Base-by-base conservation (phyloP, 1,284 basidiomycete genomes). In the Boletus semigastroideus region DNA sequence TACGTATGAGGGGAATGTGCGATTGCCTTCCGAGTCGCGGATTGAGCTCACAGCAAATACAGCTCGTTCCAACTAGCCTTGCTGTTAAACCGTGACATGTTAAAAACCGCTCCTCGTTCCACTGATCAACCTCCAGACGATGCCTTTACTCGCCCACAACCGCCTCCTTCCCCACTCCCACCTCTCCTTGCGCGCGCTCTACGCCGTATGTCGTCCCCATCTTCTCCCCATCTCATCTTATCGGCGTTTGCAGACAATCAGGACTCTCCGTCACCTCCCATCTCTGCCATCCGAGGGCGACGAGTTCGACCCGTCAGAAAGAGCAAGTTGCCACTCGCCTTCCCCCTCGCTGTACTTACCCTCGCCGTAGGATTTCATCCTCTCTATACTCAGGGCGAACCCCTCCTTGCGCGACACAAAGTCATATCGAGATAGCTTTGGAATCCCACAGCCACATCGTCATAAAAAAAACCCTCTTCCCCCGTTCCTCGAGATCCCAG, bases 331-430 rank as follows among this genome's bases (percentile, higher is more conserved):
- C 49, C 48, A 19, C 36, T 20, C 40, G 11, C 12, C 14, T 33
- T 10, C 42, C 19, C n/a, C 19, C 37, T 46, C 33, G 46, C 52
- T 52, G 5, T 37, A 39, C 49, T 52, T 57, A 54, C 55, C 14
- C 17, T 31, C 34, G 20, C 25, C 39, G 31, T 68, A 99, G 94
- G 95, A 98, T 66, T 95, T 99, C 66, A 96, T 99, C 68, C 76
- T 99, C 48, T 96, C 94, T 44, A 91, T 99, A 62, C 79, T 99
- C 49, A 87, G 91, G 58, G 90, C 97, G 34, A 94, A 93, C 55
- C 95, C 97, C 10, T 98, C 96, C 2, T 73, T 88, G 51, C 80
- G 97, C 60, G 97, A 99, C 71, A 90, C 93, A 37, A 87, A 86
- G 53, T 85, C 87, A 1, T 99, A 98, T 71, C 82, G 98, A 14